Conservation (phyloP, 352 stramenopile species). For the Globisporangium abappressorium region DNA sequence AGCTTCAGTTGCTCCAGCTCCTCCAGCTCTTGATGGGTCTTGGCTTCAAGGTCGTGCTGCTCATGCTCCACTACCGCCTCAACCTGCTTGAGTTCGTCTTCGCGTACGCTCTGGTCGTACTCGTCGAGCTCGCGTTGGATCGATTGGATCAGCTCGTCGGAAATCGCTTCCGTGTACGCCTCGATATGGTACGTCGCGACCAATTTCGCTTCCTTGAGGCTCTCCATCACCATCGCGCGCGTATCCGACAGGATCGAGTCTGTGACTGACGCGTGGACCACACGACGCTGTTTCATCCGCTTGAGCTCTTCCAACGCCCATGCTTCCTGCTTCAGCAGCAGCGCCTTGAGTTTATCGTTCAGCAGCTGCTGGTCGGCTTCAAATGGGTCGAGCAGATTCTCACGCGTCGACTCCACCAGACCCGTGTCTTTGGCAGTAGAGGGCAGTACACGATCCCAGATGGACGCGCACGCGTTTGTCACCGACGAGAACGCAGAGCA, state of each 20-base stretch:
- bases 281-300: slow-evolving; percentile 42
- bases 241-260: slow-evolving; percentile 48
- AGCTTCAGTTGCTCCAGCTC: slow-evolving; percentile 14
- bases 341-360: slow-evolving; percentile 21
- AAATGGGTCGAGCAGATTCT: slow-evolving; percentile 14
- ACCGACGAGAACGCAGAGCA: not conserved
- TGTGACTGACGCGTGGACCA: slow-evolving; percentile 24
- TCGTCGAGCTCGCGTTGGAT: slow-evolving; percentile 37
- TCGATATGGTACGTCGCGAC: slow-evolving; percentile 38
- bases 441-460: slow-evolving; percentile 2
- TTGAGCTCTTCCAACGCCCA: slow-evolving; percentile 42
- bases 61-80: slow-evolving; percentile 24
- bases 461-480: not conserved
- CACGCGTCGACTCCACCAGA: slow-evolving; percentile 8
- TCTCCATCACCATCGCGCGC: slow-evolving; percentile 31
- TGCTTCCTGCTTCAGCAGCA: slow-evolving; percentile 37
- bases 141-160: slow-evolving; percentile 33
- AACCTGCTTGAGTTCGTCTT: slow-evolving; percentile 8
- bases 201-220: slow-evolving; percentile 35
- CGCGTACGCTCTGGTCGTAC: slow-evolving; percentile 24
- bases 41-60: slow-evolving; percentile 14
- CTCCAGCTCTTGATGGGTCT: slow-evolving; percentile 17
- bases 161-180: slow-evolving; percentile 29
- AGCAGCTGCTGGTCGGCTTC: slow-evolving; percentile 22
- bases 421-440: not conserved